Conservation (phyloP, 768 basidiomycete genomes). For the Suillus fuscotomentosus region DNA sequence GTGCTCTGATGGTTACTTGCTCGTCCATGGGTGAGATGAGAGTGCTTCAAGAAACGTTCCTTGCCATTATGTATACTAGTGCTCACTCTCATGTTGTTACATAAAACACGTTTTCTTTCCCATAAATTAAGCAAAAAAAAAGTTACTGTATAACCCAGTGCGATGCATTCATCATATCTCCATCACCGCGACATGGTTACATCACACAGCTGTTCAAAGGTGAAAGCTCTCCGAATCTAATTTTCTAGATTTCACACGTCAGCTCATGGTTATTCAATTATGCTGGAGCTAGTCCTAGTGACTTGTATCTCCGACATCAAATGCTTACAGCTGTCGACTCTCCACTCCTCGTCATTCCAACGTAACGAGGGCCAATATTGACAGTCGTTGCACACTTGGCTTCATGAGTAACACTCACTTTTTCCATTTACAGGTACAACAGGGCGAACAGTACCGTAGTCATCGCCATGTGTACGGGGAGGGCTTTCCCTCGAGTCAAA, state of each 20-base stretch:
- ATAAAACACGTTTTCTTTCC: conserved; percentile 22
- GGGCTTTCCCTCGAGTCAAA: neutral
- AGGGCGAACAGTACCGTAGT: neutral
- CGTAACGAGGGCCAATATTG: neutral
- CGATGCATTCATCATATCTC: neutral
- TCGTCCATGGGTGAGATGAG: too few relatives aligned
- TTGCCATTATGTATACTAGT: conserved; percentile 11
- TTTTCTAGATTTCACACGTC: neutral
- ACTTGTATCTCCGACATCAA: neutral
- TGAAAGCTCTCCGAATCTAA: neutral
- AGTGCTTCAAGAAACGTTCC: too few relatives aligned
- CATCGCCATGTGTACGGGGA: neutral
- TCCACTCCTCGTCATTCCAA: neutral
- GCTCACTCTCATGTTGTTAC: conserved; percentile 19
- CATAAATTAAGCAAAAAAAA: neutral
- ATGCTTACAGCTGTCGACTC: neutral
- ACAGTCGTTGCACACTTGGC: neutral
- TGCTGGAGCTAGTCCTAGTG: neutral
- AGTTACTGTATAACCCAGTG: neutral
- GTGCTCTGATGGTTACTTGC: neutral
- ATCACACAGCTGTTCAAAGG: neutral
- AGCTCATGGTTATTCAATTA: neutral
- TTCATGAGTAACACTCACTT: neutral
- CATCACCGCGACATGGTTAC: conserved; percentile 8
- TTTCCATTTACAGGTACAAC: neutral